These are phyloP conservation scores for Dissophora globulifera DNA, from an alignment of 192 early-diverging fungal species.

Conservation along the genomic window DNA sequence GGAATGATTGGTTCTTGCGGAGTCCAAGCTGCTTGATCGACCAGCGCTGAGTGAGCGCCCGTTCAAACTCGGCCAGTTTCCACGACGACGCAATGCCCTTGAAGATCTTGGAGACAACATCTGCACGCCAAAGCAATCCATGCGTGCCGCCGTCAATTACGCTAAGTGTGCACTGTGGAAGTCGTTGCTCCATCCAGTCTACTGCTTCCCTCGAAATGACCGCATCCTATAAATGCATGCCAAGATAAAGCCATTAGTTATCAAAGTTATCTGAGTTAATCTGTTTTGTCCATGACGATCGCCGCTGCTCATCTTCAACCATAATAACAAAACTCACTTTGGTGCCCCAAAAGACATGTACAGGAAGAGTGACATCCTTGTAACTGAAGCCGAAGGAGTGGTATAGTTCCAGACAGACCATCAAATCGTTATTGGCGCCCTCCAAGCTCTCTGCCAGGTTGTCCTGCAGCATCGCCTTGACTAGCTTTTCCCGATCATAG, in stretches of 20 bases:
- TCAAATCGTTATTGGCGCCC: constrained; percentile 55
- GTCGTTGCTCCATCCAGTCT: constrained; percentile 55
- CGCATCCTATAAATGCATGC: constrained; percentile 26
- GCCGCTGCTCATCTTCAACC: too few relatives aligned
- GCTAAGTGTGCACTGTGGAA: constrained; percentile 56
- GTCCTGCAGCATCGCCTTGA: constrained; percentile 53
- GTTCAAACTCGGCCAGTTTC: constrained; percentile 52
- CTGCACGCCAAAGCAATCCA: constrained; percentile 51
- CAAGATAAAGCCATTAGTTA: neutral
- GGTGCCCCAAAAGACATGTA: constrained; percentile 59
- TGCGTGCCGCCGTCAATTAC: constrained; percentile 57
- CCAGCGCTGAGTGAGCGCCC: constrained; percentile 47
- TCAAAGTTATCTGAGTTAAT: too few relatives aligned
- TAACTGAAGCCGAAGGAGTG: constrained; percentile 57
- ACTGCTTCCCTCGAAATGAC: constrained; percentile 55
- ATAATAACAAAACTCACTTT: too few relatives aligned
- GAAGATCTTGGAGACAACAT: constrained; percentile 56
- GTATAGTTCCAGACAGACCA: constrained; percentile 53
- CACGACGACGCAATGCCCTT: constrained; percentile 53
- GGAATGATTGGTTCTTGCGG: constrained; percentile 44
- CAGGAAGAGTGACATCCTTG: constrained; percentile 54
- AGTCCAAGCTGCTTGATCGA: constrained; percentile 49
- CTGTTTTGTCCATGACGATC: too few relatives aligned
- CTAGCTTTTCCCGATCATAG: constrained; percentile 50
- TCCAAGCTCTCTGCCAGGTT: constrained; percentile 52